Conservation (phyloP, 2,329 filamentous ascomycete genomes). For the Dactylellina sp. region DNA sequence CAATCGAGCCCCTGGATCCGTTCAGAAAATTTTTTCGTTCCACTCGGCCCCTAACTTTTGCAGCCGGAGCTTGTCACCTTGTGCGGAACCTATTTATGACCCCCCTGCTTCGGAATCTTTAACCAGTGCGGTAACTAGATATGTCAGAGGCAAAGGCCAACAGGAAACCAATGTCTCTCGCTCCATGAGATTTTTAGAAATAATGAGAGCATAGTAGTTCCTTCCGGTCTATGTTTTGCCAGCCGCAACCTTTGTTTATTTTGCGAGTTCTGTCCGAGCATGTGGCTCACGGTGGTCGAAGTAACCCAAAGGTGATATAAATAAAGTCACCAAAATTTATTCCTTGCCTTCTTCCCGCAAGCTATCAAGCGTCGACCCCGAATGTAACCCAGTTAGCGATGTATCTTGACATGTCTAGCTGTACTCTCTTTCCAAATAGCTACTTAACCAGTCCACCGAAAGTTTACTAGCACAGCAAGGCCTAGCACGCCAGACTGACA, state of each 20-base stretch:
- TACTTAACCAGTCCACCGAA: not conserved
- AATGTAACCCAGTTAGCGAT: not conserved
- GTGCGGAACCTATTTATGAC: conserved; percentile 35
- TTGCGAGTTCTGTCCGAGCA: too few relatives aligned
- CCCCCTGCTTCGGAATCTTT: conserved; percentile 36
- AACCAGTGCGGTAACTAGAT: conserved; percentile 37
- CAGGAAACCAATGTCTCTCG: conserved; percentile 12
- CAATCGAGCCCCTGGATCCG: not conserved
- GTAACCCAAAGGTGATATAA: conserved; percentile 47
- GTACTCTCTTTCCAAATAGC: conserved; percentile 1
- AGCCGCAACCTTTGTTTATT: conserved; percentile 25
- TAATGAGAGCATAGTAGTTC: not conserved
- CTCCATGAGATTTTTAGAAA: conserved; percentile 4
- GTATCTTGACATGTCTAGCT: not conserved
- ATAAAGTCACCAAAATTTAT: conserved; percentile 31
- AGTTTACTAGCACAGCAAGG: too few relatives aligned
- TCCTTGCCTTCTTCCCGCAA: not conserved
- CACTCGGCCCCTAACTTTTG: conserved; percentile 42
- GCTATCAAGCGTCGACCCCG: not conserved
- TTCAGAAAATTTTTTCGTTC: conserved; percentile 32
- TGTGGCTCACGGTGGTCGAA: conserved; percentile 1
- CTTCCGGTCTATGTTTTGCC: conserved; percentile 8
- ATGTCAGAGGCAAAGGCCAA: conserved; percentile 15
- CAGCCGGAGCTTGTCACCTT: conserved; percentile 32
- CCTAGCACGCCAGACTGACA: not conserved